phyloP scores from a whole-genome alignment of 169 alveolate species.

The Plasmodium yoelii region DNA sequence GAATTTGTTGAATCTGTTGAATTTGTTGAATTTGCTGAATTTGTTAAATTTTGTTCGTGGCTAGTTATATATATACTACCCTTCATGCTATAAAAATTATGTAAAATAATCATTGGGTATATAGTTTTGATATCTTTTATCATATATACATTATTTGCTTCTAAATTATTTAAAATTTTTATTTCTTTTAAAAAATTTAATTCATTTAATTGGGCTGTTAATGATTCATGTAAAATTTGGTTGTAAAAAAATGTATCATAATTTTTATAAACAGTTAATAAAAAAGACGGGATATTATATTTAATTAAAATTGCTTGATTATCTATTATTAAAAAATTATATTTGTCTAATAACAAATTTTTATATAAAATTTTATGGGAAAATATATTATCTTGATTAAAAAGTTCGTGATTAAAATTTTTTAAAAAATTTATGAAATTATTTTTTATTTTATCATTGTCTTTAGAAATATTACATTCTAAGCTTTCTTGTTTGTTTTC shows the following conservation, averaged over 20 bases:
- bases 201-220: constrained; percentile 5
- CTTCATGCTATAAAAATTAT: constrained; percentile 43
- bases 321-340: constrained; percentile 49
- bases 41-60: constrained; percentile 11
- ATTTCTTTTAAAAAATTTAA: constrained; percentile 25
- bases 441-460: background rate
- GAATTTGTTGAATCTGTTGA: constrained; percentile 4
- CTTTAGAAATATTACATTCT: background rate
- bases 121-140: constrained; percentile 46
- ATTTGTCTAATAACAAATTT: constrained; percentile 40
- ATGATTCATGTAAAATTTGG: constrained; percentile 30
- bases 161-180: constrained; percentile 22
- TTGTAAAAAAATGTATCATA: constrained; percentile 60
- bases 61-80: constrained; percentile 50
- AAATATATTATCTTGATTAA: background rate
- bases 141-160: constrained; percentile 44
- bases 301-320: constrained; percentile 47
- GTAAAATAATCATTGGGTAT: constrained; percentile 46
- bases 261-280: constrained; percentile 31
- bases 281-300: constrained; percentile 54
- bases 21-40: constrained; percentile 13
- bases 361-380: constrained; percentile 10
- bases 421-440: constrained; percentile 17
- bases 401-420: constrained; percentile 25
- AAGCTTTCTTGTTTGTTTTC: background rate